A percentile compares a stretch with the other conserved stretches of the same genome.
These are phyloP conservation scores for Lantana camara DNA, from an alignment of 257 asterid genomes.

Conservation along the genomic window DNA sequence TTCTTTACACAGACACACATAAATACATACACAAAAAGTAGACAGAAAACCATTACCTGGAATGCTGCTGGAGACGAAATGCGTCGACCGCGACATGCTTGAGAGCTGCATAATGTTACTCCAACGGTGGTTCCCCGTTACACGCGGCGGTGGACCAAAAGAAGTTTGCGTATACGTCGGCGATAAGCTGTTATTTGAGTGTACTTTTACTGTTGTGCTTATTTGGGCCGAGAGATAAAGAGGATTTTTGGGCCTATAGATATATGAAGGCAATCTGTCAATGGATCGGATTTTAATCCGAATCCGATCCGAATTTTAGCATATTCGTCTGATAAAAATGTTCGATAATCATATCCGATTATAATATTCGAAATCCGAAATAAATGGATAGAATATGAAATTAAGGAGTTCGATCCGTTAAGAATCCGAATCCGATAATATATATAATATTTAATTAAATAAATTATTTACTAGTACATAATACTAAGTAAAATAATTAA, in stretches of 20 bases:
- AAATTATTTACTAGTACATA: no score
- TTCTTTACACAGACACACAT: background rate
- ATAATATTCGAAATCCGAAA: no score
- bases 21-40: background rate
- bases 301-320: no score
- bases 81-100: constrained; percentile 33
- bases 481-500: no score
- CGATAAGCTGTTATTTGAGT: background rate
- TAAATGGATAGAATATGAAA: no score
- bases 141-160: background rate
- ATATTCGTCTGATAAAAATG: no score
- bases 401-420: no score
- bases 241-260: background rate
- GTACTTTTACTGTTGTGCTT: background rate
- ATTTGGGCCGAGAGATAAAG: constrained; percentile 3
- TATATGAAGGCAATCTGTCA: background rate
- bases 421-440: no score
- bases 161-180: background rate
- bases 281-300: no score
- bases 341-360: no score
- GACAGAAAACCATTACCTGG: constrained; percentile 23
- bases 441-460: no score
- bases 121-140: constrained; percentile 14
- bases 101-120: background rate
- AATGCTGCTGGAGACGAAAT: constrained; percentile 15